Conservation (phyloP, 2,329 filamentous ascomycete genomes). For the Curvularia eragrostidis region DNA sequence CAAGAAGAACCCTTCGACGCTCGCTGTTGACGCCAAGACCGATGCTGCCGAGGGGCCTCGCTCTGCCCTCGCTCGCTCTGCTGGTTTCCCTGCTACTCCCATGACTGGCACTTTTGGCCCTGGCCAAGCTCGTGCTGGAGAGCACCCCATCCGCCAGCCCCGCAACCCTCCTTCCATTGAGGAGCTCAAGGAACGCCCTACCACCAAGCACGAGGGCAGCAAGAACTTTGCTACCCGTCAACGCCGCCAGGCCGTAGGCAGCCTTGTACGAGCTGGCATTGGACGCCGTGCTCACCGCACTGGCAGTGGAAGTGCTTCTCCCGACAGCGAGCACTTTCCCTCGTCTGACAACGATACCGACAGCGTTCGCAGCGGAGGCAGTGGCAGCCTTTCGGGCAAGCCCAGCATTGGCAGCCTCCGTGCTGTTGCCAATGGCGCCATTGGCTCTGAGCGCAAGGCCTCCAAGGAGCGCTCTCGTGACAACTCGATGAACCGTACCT, state of each 20-base stretch:
- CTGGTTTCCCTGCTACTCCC: slow-evolving; percentile 78
- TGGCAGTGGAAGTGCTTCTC: slow-evolving; percentile 80
- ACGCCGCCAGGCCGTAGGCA: slow-evolving; percentile 88
- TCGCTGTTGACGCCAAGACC: slow-evolving; percentile 64
- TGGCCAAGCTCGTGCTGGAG: slow-evolving; percentile 88
- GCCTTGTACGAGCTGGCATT: slow-evolving; percentile 86
- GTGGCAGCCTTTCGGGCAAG: slow-evolving; percentile 80
- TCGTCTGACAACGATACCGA: slow-evolving; percentile 69
- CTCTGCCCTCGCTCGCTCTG: slow-evolving; percentile 63
- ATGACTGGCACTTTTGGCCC: slow-evolving; percentile 87
- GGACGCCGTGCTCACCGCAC: slow-evolving; percentile 77
- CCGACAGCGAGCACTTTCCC: slow-evolving; percentile 83
- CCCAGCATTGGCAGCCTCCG: slow-evolving; percentile 76
- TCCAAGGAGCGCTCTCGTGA: slow-evolving; percentile 49
- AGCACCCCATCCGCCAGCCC: slow-evolving; percentile 92
- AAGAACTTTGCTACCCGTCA: slow-evolving; percentile 95
- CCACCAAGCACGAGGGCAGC: slow-evolving; percentile 91
- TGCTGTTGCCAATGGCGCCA: slow-evolving; percentile 80
- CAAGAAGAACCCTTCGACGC: slow-evolving; percentile 80
- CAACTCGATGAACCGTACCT: slow-evolving; percentile 51
- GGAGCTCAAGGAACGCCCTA: slow-evolving; percentile 87
- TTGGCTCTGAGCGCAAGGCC: slow-evolving; percentile 82
- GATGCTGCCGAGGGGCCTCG: slow-evolving; percentile 71
- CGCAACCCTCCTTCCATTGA: slow-evolving; percentile 90
- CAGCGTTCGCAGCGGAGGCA: slow-evolving; percentile 66